Base-by-base conservation (phyloP, 495 filamentous ascomycete species). In the Bathelium albidoporum region DNA sequence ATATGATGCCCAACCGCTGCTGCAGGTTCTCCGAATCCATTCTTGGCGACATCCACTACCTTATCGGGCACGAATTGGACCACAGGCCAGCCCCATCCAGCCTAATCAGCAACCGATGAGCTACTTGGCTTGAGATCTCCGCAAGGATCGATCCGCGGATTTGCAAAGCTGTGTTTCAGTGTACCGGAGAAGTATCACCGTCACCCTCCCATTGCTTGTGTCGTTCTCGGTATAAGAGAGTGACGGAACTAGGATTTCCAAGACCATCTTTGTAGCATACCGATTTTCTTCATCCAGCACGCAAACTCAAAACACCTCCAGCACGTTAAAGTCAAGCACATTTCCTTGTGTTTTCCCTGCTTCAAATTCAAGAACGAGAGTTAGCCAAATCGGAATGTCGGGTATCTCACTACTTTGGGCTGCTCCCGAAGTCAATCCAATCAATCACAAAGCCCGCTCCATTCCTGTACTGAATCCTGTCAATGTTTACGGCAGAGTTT, bases 401-500 rank as follows among this genome's bases (percentile, higher is more conserved):
- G 36, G 68, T 14, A 41, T 72, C 18, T 62, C 61, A 20, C 52
- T 67, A 26, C 68, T 74, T 60, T 70, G 68, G 65, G 65, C 20
- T 1, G 72, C 72, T n/a, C 73, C 72, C 58, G 71, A 73, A 61
- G 63, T 76, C 66, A 76, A 76, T 59, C 74, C 74, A 12, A 72
- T 75, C 71, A 76, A 74, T 68, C 68, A 70, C 58, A 76, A 76
- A 72, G 92, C 92, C 34, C 82, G 81, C 44, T 88, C 88, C 0
- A 85, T 97, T 58, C 93, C 92, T 0, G 70, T 89, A 34, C 73
- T 97, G 31, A 97, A 97, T 72, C 86, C 88, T 10, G 69, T 90
- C 64, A 83, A 95, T 68, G 71, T 83, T 65, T 90, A 97, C 81
- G 91, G 93, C 53, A 82, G 91, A 2, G 90, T 94, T 0, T 96